phyloP scores from a whole-genome alignment of 805 yeast genomes.

The Lachancea quebecensis region DNA sequence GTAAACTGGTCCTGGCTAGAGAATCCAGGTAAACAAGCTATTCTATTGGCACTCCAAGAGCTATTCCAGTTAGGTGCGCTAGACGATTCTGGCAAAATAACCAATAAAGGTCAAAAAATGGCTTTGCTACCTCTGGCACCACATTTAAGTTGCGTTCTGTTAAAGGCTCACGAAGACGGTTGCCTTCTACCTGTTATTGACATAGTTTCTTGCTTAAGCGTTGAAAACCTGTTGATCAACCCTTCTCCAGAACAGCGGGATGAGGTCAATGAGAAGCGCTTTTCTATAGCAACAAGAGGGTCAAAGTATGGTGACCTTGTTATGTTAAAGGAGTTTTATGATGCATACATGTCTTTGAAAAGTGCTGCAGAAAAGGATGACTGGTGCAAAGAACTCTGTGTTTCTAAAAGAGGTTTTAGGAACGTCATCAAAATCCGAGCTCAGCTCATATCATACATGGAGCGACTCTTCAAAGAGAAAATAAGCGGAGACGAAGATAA shows the following conservation, averaged over 20 bases:
- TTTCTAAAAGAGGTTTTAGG: constrained; percentile 72
- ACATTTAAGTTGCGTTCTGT: constrained; percentile 76
- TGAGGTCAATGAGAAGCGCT: constrained; percentile 70
- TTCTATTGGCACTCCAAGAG: constrained; percentile 69
- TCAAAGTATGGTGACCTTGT: constrained; percentile 72
- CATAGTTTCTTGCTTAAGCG: constrained; percentile 87
- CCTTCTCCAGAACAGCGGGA: constrained; percentile 79
- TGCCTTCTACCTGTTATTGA: constrained; percentile 69
- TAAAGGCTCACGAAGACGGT: constrained; percentile 53
- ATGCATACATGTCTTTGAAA: constrained; percentile 42
- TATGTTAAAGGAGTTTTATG: constrained; percentile 71
- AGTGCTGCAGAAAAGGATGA: constrained; percentile 50
- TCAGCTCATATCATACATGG: constrained; percentile 69
- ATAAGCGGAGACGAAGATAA: not conserved
- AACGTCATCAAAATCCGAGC: constrained; percentile 68
- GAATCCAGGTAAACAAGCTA: constrained; percentile 73
- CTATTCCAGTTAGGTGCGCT: constrained; percentile 75
- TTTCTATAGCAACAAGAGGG: constrained; percentile 66
- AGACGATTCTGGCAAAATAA: constrained; percentile 67
- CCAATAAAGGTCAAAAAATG: constrained; percentile 77
- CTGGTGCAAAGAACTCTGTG: constrained; percentile 78
- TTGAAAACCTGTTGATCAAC: constrained; percentile 76
- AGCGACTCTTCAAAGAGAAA: constrained; percentile 11
- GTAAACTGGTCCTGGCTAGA: constrained; percentile 90
- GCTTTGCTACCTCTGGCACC: constrained; percentile 90